phyloP scores from a whole-genome alignment of 139 green algal genomes.

The Ulvella scutata region DNA sequence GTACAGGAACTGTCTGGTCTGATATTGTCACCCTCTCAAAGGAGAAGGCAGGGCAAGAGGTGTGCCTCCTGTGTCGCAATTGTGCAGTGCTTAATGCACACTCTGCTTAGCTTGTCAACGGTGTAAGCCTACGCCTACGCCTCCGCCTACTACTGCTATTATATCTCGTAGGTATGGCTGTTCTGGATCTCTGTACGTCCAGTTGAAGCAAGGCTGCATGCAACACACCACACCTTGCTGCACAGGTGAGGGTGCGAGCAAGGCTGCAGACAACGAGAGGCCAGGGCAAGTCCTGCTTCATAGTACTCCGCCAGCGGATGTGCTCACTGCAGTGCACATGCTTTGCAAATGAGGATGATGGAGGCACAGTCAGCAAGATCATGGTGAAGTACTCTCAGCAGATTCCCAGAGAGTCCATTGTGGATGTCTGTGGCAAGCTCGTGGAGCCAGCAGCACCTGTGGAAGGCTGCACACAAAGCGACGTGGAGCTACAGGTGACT shows the following conservation, averaged over 20 bases:
- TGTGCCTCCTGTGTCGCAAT: slow-evolving; percentile 4
- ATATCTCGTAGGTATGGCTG: neutral
- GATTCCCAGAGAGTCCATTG: slow-evolving; percentile 83
- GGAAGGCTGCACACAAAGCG: slow-evolving; percentile 63
- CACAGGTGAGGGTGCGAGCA: slow-evolving; percentile 52
- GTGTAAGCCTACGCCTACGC: neutral
- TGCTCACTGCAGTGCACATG: slow-evolving; percentile 62
- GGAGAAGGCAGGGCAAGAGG: slow-evolving; percentile 26
- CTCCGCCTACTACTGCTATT: neutral
- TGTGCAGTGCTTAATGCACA: too few relatives aligned
- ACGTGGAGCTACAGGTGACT: slow-evolving; percentile 65
- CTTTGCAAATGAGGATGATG: slow-evolving; percentile 29
- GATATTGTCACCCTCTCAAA: slow-evolving; percentile 25
- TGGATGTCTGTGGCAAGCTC: slow-evolving; percentile 74
- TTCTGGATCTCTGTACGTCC: neutral
- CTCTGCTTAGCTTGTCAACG: too few relatives aligned
- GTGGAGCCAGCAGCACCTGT: slow-evolving; percentile 37
- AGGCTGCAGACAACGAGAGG: slow-evolving; percentile 78
- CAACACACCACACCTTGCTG: neutral
- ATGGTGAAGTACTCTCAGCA: slow-evolving; percentile 95
- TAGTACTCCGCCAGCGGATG: slow-evolving; percentile 77
- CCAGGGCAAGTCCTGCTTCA: slow-evolving; percentile 91
- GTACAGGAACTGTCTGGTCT: slow-evolving; percentile 35
- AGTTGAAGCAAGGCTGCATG: neutral
- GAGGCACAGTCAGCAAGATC: slow-evolving; percentile 64